A percentile compares a stretch with the other conserved stretches of the same genome.
phyloP scores from a whole-genome alignment of 176 grass and related monocot genomes.

The Oryza brachyantha region DNA sequence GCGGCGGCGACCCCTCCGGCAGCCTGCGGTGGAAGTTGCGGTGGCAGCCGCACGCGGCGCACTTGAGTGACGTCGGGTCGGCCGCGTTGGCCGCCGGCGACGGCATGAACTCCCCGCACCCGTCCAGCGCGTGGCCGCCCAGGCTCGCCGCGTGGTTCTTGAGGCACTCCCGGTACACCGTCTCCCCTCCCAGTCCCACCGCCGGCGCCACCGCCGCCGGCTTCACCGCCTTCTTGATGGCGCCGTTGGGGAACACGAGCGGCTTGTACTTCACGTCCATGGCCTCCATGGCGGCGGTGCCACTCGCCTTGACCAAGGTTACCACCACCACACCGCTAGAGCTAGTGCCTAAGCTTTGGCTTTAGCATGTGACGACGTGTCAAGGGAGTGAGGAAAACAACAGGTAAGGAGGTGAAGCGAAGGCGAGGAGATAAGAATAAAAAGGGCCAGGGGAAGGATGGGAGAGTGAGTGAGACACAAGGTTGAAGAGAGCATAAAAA shows the following conservation, averaged over 20 bases:
- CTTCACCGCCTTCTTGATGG: constrained; percentile 54
- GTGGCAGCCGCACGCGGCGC: constrained; percentile 92
- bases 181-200: constrained; percentile 7
- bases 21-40: constrained; percentile 95
- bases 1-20: constrained; percentile 19
- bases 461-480: background rate
- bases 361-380: constrained; percentile 33
- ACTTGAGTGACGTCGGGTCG: constrained; percentile 65
- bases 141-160: constrained; percentile 95
- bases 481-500: background rate
- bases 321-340: constrained; percentile 28
- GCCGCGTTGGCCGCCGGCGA: constrained; percentile 39
- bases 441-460: constrained; percentile 19
- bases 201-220: background rate
- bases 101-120: constrained; percentile 94
- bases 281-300: constrained; percentile 33
- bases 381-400: constrained; percentile 23
- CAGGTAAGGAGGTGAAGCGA: constrained; percentile 31
- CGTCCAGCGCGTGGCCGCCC: constrained; percentile 84
- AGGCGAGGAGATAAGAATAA: constrained; percentile 36
- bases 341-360: constrained; percentile 28
- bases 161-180: constrained; percentile 84
- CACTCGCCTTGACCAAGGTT: constrained; percentile 30
- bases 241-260: constrained; percentile 71
- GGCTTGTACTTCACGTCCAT: constrained; percentile 57